phyloP scores from a whole-genome alignment of 495 filamentous ascomycete genomes.

The Daldinia childiae region DNA sequence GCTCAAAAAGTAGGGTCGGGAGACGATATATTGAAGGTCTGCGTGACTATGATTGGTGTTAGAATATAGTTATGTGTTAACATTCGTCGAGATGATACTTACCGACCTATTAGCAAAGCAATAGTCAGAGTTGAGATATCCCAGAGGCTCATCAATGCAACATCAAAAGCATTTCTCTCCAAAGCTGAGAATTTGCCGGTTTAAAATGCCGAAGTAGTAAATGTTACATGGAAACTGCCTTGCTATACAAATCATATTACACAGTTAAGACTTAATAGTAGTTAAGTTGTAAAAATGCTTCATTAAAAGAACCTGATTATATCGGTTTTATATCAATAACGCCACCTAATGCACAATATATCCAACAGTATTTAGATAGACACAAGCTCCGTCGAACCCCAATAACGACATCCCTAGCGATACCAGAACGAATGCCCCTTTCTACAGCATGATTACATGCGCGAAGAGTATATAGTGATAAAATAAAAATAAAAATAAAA shows the following conservation, averaged over 20 bases:
- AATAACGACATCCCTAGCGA: background rate
- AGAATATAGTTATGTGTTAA: background rate
- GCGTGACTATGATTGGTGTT: background rate
- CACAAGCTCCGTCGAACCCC: background rate
- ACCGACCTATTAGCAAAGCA: background rate
- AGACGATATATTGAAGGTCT: background rate
- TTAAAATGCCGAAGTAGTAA: background rate
- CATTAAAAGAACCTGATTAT: background rate
- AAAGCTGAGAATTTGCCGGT: background rate
- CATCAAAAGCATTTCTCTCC: background rate
- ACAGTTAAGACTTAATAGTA: background rate
- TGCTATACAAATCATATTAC: background rate
- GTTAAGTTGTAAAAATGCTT: background rate
- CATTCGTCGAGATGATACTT: background rate
- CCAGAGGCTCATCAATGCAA: background rate
- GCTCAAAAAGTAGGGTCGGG: conserved; percentile 17
- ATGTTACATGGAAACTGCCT: background rate
- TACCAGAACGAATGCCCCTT: conserved; percentile 31
- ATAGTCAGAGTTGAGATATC: background rate
- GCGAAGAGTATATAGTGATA: conserved; percentile 21
- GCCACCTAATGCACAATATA: conserved; percentile 31
- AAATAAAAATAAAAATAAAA: background rate
- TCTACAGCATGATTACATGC: conserved; percentile 33
- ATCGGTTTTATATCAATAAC: conserved; percentile 16
- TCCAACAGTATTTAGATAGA: conserved; percentile 16